Evolutionary conservation across 2,329 filamentous ascomycete genomes (phyloP).

Genomic region (Penicillium janthinellum): DNA sequence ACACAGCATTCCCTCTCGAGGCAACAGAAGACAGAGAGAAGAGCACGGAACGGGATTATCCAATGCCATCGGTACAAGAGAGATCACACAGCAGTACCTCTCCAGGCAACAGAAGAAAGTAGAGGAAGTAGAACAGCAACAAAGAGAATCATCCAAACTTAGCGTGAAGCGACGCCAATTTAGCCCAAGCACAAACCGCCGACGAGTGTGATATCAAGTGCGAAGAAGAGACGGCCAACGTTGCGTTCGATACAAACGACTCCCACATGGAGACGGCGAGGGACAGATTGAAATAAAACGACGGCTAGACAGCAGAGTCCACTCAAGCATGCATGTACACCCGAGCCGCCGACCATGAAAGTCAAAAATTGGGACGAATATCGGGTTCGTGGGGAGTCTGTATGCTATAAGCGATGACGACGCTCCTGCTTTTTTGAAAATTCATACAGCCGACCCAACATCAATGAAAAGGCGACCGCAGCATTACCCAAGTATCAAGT

Average conservation of each 20-base stretch:
- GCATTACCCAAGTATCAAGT: not conserved
- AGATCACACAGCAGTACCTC: constrained; percentile 7
- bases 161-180: constrained; percentile 18
- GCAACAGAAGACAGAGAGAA: constrained; percentile 11
- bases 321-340: not conserved
- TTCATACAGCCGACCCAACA: not conserved
- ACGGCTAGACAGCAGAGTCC: not conserved
- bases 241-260: not conserved
- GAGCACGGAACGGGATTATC: not conserved
- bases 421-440: not conserved
- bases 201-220: not conserved
- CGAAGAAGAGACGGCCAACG: not conserved
- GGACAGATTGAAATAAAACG: not conserved
- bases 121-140: constrained; percentile 19
- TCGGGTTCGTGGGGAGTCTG: not conserved
- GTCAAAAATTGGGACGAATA: not conserved
- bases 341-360: not conserved
- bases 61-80: constrained; percentile 5
- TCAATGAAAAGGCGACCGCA: not conserved
- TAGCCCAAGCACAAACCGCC: not conserved
- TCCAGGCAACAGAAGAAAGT: constrained; percentile 7
- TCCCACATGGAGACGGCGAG: not conserved
- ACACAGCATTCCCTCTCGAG: constrained; percentile 2
- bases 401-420: not conserved
- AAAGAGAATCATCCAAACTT: constrained; percentile 34